These are phyloP conservation scores for Voacanga thouarsii DNA, from an alignment of 257 asterid genomes.

Conservation along the genomic window DNA sequence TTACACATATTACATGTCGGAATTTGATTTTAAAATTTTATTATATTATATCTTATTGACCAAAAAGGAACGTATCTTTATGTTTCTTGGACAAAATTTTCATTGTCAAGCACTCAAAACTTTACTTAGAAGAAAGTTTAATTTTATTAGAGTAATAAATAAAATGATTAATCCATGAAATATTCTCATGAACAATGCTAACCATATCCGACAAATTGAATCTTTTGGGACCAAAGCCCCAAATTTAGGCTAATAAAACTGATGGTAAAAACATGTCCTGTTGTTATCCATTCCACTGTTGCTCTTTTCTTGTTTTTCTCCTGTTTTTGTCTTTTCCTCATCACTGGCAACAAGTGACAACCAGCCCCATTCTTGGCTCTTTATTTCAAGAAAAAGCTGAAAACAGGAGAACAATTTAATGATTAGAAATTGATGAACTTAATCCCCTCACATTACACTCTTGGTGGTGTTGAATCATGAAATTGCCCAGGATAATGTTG, in stretches of 20 bases:
- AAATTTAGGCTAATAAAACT: neutral
- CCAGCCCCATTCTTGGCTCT: neutral
- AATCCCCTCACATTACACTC: constrained; percentile 26
- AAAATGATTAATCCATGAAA: constrained; percentile 4
- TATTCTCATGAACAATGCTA: constrained; percentile 1
- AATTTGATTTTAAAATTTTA: too few species aligned
- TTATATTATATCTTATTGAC: too few species aligned
- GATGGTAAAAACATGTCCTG: neutral
- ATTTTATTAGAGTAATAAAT: neutral
- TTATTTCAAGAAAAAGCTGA: constrained; percentile 6
- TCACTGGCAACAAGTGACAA: constrained; percentile 13
- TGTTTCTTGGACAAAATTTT: neutral
- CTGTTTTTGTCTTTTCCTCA: constrained; percentile 14
- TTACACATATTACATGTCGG: too few species aligned
- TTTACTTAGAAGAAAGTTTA: neutral
- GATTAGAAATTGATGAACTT: constrained; percentile 40
- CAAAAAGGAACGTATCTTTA: neutral
- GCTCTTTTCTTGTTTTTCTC: neutral
- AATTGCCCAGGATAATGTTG: constrained; percentile 23
- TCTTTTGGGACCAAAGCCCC: constrained; percentile 7
- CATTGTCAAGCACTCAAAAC: neutral
- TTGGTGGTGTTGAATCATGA: constrained; percentile 17
- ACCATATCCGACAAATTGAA: constrained; percentile 13
- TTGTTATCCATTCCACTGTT: constrained; percentile 8
- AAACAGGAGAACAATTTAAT: constrained; percentile 18